A percentile compares a stretch with the other conserved stretches of the same genome.
phyloP scores from a whole-genome alignment of 441 rosid species.

The Populus hybrid region DNA sequence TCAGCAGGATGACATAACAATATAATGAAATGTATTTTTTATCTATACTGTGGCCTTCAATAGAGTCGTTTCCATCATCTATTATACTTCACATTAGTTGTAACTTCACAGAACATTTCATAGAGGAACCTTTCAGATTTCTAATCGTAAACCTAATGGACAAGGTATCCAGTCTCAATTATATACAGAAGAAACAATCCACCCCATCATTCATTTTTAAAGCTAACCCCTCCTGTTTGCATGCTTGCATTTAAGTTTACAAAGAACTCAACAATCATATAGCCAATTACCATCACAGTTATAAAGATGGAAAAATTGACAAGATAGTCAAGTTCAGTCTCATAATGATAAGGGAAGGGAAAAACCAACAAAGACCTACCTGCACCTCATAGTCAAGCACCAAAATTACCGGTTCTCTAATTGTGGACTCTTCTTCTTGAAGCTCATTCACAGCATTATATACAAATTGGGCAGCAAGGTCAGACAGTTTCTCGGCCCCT shows the following conservation, averaged over 20 bases:
- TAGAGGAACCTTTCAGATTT: not conserved
- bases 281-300: not conserved
- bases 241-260: not conserved
- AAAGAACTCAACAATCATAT: not conserved
- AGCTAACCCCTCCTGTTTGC: not conserved
- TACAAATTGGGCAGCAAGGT: conserved; percentile 59
- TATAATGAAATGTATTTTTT: not conserved
- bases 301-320: not conserved
- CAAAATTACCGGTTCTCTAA: conserved; percentile 69
- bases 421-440: conserved; percentile 34
- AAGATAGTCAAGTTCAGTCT: not conserved
- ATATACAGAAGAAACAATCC: not conserved
- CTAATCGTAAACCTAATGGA: not conserved
- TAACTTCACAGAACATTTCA: not conserved
- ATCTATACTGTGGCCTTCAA: not conserved
- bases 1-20: not conserved
- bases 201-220: not conserved
- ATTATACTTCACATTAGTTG: not conserved
- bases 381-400: conserved; percentile 83
- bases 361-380: conserved; percentile 40
- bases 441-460: conserved; percentile 61
- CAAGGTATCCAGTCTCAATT: not conserved
- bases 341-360: not conserved
- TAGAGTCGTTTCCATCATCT: not conserved
- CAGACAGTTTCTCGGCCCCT: conserved; percentile 33